phyloP scores from a whole-genome alignment of 441 rosid species.

The Pelargonium myrrhifolium region DNA sequence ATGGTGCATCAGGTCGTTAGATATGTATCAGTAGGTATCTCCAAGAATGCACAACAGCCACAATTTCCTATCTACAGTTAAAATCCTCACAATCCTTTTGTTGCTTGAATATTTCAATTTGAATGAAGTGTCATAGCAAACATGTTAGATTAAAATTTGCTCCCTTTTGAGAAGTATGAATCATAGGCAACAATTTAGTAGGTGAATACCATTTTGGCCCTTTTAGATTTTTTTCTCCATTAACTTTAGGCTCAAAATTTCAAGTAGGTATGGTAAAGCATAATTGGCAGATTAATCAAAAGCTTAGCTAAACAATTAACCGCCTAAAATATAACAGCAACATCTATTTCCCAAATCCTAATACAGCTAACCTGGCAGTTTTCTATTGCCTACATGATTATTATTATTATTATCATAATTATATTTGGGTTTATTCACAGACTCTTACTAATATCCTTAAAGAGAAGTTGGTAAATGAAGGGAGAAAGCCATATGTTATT shows the following conservation, averaged over 20 bases:
- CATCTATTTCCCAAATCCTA: not conserved
- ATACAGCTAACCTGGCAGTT: not conserved
- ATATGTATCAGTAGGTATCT: not conserved
- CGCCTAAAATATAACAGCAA: not conserved
- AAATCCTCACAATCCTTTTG: not conserved
- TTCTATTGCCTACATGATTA: not conserved
- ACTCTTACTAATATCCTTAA: constrained; percentile 59
- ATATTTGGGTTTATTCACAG: constrained; percentile 37
- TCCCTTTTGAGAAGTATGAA: not conserved
- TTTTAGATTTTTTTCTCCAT: not conserved
- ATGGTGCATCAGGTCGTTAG: too few species aligned
- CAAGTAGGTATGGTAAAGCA: not conserved
- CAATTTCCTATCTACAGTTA: not conserved
- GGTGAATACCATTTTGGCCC: not conserved
- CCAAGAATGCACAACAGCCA: not conserved
- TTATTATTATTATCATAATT: too few species aligned
- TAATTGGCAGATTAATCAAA: constrained; percentile 1
- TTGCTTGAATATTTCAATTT: not conserved
- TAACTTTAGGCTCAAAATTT: not conserved
- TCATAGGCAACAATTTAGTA: not conserved
- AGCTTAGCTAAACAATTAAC: not conserved
- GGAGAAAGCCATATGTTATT: constrained; percentile 79
- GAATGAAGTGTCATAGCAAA: not conserved
- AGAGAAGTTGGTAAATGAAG: constrained; percentile 69
- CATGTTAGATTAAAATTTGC: not conserved